A percentile compares a stretch with the other conserved stretches of the same genome.
Conservation (phyloP, 2,329 filamentous ascomycete species). For the Botrytis byssoidea region DNA sequence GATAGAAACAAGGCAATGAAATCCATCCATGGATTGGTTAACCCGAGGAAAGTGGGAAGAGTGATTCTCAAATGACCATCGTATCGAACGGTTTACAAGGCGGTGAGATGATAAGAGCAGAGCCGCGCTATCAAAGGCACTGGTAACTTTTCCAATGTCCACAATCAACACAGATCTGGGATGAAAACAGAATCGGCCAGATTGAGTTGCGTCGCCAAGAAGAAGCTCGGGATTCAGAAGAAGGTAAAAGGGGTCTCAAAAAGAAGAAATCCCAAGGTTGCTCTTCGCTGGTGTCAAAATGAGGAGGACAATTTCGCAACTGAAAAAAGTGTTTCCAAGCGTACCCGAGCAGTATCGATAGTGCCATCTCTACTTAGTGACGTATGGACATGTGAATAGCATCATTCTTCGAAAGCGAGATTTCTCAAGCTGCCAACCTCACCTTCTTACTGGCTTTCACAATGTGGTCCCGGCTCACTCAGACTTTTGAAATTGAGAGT, state of each 20-base stretch:
- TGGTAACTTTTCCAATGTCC: not conserved
- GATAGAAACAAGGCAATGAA: not conserved
- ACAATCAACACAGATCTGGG: not conserved
- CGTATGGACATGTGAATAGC: not conserved
- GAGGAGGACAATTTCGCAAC: not conserved
- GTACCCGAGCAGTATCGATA: not conserved
- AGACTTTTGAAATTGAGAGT: not conserved
- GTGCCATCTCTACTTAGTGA: slow-evolving; percentile 5
- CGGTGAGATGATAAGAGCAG: not conserved
- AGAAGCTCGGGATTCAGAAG: not conserved
- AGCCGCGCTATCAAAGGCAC: not conserved
- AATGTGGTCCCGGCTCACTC: no score
- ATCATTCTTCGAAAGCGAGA: not conserved
- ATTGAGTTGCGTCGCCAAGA: not conserved
- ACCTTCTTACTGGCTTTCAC: not conserved
- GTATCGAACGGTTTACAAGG: not conserved
- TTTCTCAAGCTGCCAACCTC: not conserved
- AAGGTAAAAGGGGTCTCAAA: not conserved
- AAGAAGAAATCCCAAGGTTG: not conserved
- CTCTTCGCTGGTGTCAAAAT: not conserved
- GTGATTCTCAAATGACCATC: not conserved
- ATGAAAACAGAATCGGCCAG: not conserved
- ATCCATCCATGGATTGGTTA: not conserved
- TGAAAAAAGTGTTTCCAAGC: not conserved
- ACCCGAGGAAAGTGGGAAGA: not conserved